Evolutionary conservation across 257 asterid species (phyloP), one percentile per base, ranked within the genome.

Genomic region (Lycium barbarum): DNA sequence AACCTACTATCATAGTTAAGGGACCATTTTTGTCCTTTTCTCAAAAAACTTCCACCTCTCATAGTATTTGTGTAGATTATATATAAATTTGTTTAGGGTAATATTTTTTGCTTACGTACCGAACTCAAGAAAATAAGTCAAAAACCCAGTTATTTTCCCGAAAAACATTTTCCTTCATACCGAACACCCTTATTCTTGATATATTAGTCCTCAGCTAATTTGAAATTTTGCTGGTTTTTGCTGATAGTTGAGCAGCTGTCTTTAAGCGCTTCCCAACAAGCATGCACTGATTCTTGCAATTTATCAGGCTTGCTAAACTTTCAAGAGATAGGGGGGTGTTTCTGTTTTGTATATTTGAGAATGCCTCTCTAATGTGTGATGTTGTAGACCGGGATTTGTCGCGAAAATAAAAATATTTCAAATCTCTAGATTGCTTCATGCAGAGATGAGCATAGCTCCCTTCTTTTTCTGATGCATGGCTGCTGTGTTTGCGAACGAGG

Each of bases 331-430:
- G 82, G n/a, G 61, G 62, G 81, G 61, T 74, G 61, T 20, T 74
- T 51, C 63, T 76, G 45, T 76, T 26, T 26, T 76, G 65, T 53
- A 76, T 76, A 76, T 76, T 53, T 76, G 82, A 53, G 47, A 76
- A 76, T 76, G 15, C 65, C 82, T 33, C 82, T 51, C 65, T 76
- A 51, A 51, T 66, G 73, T 76, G 63, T 76, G 63, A 51, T 51
- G 63, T 51, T 76, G 47, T 76, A 3, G 12, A 76, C 47, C 22
- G 47, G 63, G 65, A 76, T 26, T 22, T 76, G 5, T 76, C 65
- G 51, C 65, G 14, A 76, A 76, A 76, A 76, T 76, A 76, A 76
- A 20, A 53, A 76, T 13, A 22, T 22, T 51, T 51, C 62, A 3
- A 62, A 51, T 76, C 81, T 51, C 66, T 59, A 59, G 6, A 59